Conservation (phyloP, 2,329 filamentous ascomycete species). For the Conoideocrella luteorostrata region DNA sequence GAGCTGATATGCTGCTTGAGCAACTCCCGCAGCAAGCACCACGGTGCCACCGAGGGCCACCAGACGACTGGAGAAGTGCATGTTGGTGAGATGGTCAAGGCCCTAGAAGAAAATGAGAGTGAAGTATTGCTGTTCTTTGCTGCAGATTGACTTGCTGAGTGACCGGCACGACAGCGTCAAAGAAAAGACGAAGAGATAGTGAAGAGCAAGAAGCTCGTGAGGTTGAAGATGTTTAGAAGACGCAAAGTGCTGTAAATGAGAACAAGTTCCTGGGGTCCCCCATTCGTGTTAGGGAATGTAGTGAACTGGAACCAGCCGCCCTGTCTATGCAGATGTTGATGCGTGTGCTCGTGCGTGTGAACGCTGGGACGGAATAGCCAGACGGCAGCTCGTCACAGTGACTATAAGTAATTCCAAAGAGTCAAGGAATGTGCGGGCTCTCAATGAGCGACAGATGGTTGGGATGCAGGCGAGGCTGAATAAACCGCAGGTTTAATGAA, state of each 20-base stretch:
- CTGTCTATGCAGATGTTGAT: no score
- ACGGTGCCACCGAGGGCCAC: slow-evolving; percentile 21
- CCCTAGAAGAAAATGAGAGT: not conserved
- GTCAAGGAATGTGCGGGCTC: not conserved
- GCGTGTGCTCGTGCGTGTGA: no score
- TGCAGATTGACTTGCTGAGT: slow-evolving; percentile 8
- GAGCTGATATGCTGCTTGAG: slow-evolving; percentile 35
- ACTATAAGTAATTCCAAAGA: not conserved
- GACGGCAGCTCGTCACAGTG: not conserved
- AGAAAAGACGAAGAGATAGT: no score
- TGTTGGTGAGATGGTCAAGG: slow-evolving; percentile 2
- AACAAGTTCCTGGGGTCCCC: not conserved
- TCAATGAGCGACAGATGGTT: not conserved
- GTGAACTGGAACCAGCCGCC: not conserved
- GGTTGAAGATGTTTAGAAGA: not conserved
- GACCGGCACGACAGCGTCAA: slow-evolving; percentile 14
- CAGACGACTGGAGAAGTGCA: slow-evolving; percentile 17
- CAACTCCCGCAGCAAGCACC: slow-evolving; percentile 19
- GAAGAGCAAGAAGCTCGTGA: not conserved
- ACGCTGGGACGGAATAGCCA: no score
- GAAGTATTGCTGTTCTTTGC: not conserved
- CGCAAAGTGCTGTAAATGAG: not conserved
- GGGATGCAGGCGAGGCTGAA: not conserved
- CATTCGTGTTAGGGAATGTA: not conserved
- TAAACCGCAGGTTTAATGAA: not conserved